Evolutionary conservation across 192 early-diverging fungal species (phyloP).

Genomic region (Podila clonocystis): DNA sequence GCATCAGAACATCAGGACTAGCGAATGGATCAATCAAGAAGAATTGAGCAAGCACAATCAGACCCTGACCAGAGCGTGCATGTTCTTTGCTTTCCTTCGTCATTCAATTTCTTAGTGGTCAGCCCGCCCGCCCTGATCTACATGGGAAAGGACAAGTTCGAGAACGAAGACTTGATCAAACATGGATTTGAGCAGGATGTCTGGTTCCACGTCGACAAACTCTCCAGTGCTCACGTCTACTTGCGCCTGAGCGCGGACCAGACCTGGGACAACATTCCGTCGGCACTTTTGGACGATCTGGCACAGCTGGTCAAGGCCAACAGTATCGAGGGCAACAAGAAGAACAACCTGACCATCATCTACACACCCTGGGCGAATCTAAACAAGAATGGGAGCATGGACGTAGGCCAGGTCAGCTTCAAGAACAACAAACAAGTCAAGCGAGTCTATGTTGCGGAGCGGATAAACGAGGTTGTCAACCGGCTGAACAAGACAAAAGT

Average conservation of each 20-base stretch:
- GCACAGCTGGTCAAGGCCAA: slow-evolving; percentile 98
- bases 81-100: background rate
- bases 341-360: slow-evolving; percentile 88
- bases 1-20: background rate
- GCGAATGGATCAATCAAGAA: background rate
- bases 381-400: slow-evolving; percentile 94
- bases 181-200: slow-evolving; percentile 96
- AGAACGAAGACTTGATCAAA: slow-evolving; percentile 97
- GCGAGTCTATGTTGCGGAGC: slow-evolving; percentile 77
- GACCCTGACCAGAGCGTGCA: too few relatives aligned
- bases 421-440: slow-evolving; percentile 77
- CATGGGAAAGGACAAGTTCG: slow-evolving; percentile 99
- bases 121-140: slow-evolving; percentile 84
- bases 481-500: slow-evolving; percentile 93
- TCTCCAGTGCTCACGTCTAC: slow-evolving; percentile 98
- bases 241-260: slow-evolving; percentile 75
- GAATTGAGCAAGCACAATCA: background rate
- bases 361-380: slow-evolving; percentile 95
- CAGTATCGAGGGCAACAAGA: slow-evolving; percentile 97
- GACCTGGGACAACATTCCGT: slow-evolving; percentile 86
- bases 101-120: slow-evolving; percentile 54
- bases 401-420: slow-evolving; percentile 95
- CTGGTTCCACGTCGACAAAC: slow-evolving; percentile 98
- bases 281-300: slow-evolving; percentile 78
- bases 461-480: slow-evolving; percentile 89